A percentile compares a stretch with the other conserved stretches of the same genome.
Evolutionary conservation across 345 rosid genomes (phyloP).

Genomic region (Aquilaria yunnanensis): DNA sequence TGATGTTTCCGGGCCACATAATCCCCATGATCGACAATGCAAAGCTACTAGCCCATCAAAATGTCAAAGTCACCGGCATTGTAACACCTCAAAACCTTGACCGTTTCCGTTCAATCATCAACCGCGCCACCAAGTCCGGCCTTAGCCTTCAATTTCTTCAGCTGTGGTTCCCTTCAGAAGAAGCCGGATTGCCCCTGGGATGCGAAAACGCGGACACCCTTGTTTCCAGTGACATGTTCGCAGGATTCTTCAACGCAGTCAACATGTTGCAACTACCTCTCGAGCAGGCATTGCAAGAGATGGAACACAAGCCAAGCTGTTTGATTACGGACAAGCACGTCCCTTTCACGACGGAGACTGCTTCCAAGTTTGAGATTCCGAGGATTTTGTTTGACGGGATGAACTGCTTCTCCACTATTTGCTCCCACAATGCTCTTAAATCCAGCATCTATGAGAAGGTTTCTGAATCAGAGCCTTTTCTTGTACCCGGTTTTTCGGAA

Average conservation of each 20-base stretch:
- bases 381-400: constrained; percentile 37
- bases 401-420: constrained; percentile 26
- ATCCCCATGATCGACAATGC: constrained; percentile 46
- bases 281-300: constrained; percentile 16
- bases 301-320: constrained; percentile 34
- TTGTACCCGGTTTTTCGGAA: constrained; percentile 31
- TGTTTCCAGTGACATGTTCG: constrained; percentile 23
- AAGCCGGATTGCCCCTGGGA: constrained; percentile 35
- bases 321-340: constrained; percentile 31
- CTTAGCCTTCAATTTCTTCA: constrained; percentile 21
- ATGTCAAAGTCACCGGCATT: constrained; percentile 28
- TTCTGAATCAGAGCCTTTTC: constrained; percentile 23
- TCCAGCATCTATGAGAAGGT: constrained; percentile 19
- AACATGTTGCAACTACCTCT: constrained; percentile 24
- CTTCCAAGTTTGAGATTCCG: constrained; percentile 26
- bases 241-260: constrained; percentile 21
- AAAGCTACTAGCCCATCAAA: constrained; percentile 30
- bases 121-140: constrained; percentile 17
- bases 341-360: constrained; percentile 31
- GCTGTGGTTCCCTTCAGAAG: constrained; percentile 27
- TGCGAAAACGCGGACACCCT: constrained; percentile 39
- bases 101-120: constrained; percentile 18
- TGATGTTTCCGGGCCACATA: constrained; percentile 46
- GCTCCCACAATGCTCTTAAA: constrained; percentile 17
- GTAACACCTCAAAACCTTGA: constrained; percentile 27